These are phyloP conservation scores for Apiospora marii DNA, from an alignment of 2,329 filamentous ascomycete species.

Conservation along the genomic window DNA sequence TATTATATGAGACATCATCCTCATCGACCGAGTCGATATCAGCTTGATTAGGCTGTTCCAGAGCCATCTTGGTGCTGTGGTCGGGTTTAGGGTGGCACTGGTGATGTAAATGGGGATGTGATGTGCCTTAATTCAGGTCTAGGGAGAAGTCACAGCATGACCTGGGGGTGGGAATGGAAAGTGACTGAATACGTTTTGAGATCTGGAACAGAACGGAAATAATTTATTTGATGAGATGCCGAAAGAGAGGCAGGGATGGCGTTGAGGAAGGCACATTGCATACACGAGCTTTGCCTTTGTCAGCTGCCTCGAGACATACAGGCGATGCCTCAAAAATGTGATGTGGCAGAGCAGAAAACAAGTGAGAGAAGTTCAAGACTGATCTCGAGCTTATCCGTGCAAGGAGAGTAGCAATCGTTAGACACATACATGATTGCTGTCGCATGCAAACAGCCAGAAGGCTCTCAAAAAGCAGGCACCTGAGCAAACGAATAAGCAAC, in stretches of 20 bases:
- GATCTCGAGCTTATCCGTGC: background rate
- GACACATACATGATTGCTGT: background rate
- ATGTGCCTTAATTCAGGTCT: background rate
- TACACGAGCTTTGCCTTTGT: background rate
- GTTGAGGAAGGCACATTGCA: background rate
- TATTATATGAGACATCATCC: background rate
- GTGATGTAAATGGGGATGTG: background rate
- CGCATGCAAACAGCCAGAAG: background rate
- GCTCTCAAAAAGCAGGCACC: background rate
- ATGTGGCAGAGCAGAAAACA: background rate
- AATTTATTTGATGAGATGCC: background rate
- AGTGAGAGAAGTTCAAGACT: background rate
- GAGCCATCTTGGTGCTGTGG: background rate
- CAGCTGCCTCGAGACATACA: background rate
- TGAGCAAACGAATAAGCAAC: background rate
- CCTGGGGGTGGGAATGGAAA: background rate
- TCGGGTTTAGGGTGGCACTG: background rate
- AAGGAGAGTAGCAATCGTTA: background rate
- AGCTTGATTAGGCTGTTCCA: background rate
- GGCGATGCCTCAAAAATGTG: background rate
- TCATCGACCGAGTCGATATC: background rate
- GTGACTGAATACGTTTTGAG: background rate
- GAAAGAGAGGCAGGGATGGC: background rate
- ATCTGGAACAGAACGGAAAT: background rate
- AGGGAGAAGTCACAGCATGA: background rate